Base-by-base conservation (phyloP, 257 asterid species). In the Agastache rugosa region DNA sequence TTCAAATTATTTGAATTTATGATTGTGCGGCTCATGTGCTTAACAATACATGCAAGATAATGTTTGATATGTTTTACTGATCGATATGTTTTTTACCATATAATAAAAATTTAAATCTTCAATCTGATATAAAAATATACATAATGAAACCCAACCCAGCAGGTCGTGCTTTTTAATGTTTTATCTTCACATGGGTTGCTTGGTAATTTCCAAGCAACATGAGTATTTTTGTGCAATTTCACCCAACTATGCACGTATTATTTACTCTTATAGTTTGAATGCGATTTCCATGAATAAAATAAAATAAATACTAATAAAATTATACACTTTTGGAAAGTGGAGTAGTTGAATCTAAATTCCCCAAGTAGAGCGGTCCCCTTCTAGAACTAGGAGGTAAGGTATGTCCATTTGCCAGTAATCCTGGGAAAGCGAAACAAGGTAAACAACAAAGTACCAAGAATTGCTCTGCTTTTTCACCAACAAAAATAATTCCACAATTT, bases 261-360 rank as follows among this genome's bases (percentile, higher is more conserved):
- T 51, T 65, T 65, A 65, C 47, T 37, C 39, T 6, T 27, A 20
- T 47, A 14, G 11, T 2, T 12, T 54, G 41, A 23, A 22, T 14
- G 31, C 23, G 55, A 48, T 48, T 48, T 48, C 8, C 37, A 23
- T 1, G 11, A 67, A 29, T 1, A 3, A 63, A 53, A 35, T 27
- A 47, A 20, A 16, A 50, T 50, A 10, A 51, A 44, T 25, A 20
- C 23, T 25, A 44, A 22, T 22, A 2, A 68, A 19, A 47, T 35
- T 31, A 8, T 70, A 20, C n/a, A 56, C 11, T 61, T 74, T 69
- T 42, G 67, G 60, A 63, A 75, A 56, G 75, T 79, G 77, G 80
- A 75, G 80, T 75, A 17, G 83, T 70, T 75, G 80, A 63, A 58
- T 73, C 31, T 71, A 39, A 37, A 75, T 44, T 42, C 50, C 6